Evolutionary conservation across 768 basidiomycete species (phyloP), one percentile per base, ranked within the genome.

Genomic region (Suillus subaureus): DNA sequence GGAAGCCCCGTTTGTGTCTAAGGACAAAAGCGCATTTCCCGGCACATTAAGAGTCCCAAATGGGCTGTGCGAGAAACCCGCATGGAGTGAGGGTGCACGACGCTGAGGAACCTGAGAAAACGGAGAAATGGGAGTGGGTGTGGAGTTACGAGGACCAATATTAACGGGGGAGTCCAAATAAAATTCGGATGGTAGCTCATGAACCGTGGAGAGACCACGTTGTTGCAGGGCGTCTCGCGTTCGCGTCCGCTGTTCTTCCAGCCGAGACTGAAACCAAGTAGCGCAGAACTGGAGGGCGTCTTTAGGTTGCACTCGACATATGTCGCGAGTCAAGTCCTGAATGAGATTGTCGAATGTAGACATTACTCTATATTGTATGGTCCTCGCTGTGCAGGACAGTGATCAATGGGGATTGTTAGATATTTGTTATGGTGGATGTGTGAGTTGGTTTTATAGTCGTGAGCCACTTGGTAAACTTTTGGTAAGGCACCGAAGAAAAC

Each of bases 221-320:
- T 83, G 85, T 2, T 85, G 76, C 33, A 91, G 83, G 40, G 84
- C 76, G 79, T 92, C 88, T 69, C 93, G 84, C 28, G 85, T 87
- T 68, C 90, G 85, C 52, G 86, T 83, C 64, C 94, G 85, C 73
- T 96, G 94, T 73, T 94, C 92, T 69, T 94, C 91, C 60, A 96
- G 83, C 63, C 93, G 87, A 67, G 85, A 84, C 75, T 96, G 92
- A 79, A 99, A 98, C 96, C 96, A 99, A 72, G 89, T 94, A 56
- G 96, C 89, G 72, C 91, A 93, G 78, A 91, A 95, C 78, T 98
- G 97, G 55, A 97, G 89, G 5, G 90, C 87, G 74, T 99, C 97
- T 71, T 87, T 89, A 26, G 97, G 96, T 75, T 95, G 93, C 5
- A 87, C 93, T 69, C 92, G 90, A 51, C 92, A 84, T 51, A 87